Evolutionary conservation across 805 yeast species (phyloP), one percentile per base, ranked within the genome.

Genomic region (Wickerhamiella cacticola): DNA sequence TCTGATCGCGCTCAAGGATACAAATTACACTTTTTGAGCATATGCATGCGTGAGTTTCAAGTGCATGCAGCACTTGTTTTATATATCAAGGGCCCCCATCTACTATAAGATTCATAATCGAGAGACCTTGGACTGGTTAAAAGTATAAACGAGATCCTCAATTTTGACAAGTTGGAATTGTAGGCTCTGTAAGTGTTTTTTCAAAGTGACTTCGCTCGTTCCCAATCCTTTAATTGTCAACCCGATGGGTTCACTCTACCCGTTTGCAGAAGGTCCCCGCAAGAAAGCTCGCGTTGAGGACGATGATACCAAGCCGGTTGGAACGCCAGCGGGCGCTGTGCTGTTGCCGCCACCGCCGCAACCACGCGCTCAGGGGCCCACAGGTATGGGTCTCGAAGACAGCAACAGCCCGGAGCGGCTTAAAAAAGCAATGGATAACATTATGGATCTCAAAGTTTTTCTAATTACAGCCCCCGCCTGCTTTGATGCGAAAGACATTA

Each of bases 381-480:
- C 39, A 16, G 47, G 47, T 21, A 24, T 19, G 16, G 35, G 33
- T n/a, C 29, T 44, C 12, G 31, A 22, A 15, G 38, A 22, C 16
- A 25, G 41, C 22, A 43, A 9, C 52, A 52, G 10, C 50, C 46
- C 36, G 42, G 55, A 33, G 42, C 23, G 49, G 40, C 48, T 45
- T 15, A 29, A 41, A 12, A 45, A 33, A 24, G 48, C 45, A 9
- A 41, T 48, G 51, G 46, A 45, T 36, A 46, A 48, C 33, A 50
- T 56, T 2, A 23, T 48, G 19, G 55, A 48, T 6, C 45, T 88
- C 55, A 85, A 86, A 67, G 81, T 81, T 65, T 89, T 89, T 59
- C 67, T 89, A 41, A 84, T 86, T 2, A 85, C 95, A 0, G 97
- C 97, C 0, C 97, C 98, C 0, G 89, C 92, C 3, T 82, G 81